phyloP scores from a whole-genome alignment of 129 eudicot genomes.

The Tagetes patula region DNA sequence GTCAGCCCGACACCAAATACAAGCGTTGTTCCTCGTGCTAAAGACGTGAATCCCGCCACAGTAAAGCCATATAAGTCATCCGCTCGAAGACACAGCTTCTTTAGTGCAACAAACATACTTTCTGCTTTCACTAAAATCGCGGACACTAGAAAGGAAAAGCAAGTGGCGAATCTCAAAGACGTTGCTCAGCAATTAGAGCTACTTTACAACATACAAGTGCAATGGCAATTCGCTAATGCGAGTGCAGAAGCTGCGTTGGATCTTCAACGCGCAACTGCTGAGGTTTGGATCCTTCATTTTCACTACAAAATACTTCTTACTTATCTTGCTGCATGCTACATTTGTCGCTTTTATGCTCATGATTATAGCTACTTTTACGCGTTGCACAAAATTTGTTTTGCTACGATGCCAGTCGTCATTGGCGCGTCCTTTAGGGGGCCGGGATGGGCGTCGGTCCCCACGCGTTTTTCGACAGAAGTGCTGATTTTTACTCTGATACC shows the following conservation, averaged over 20 bases:
- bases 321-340: background rate
- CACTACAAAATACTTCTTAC: background rate
- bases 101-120: conserved; percentile 47
- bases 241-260: conserved; percentile 44
- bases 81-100: conserved; percentile 48
- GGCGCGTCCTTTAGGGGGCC: too few relatives aligned
- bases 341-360: conserved; percentile 15
- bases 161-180: conserved; percentile 47
- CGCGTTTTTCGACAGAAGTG: too few relatives aligned
- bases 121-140: conserved; percentile 62
- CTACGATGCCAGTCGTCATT: too few relatives aligned
- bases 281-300: conserved; percentile 46
- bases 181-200: conserved; percentile 57
- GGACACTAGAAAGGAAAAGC: conserved; percentile 59
- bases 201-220: conserved; percentile 67
- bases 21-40: conserved; percentile 50
- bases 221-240: conserved; percentile 81
- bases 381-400: background rate
- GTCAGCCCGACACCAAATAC: conserved; percentile 43
- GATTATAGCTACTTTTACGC: background rate
- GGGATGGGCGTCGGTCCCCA: too few relatives aligned
- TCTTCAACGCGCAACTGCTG: conserved; percentile 55
- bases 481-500: too few relatives aligned
- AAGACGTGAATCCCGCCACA: conserved; percentile 51
- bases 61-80: conserved; percentile 41